Evolutionary conservation across 495 filamentous ascomycete genomes (phyloP).

Genomic region (Aspergillus sparsus): DNA sequence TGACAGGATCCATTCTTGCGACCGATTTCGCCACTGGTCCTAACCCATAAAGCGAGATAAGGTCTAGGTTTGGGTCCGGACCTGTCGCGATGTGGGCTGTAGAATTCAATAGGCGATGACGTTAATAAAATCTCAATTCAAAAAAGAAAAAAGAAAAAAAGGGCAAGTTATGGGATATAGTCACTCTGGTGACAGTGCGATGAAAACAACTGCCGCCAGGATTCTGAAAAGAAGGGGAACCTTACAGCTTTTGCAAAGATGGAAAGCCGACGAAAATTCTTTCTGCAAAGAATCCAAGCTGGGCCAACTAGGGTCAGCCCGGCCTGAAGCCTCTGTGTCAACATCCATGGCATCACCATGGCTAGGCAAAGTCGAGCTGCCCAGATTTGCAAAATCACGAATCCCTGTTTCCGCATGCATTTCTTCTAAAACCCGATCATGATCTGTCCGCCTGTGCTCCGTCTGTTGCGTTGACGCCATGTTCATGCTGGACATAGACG

Average conservation of each 20-base stretch:
- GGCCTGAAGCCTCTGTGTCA: conserved; percentile 29
- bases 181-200: conserved; percentile 23
- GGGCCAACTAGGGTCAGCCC: conserved; percentile 27
- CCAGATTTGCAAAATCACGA: conserved; percentile 31
- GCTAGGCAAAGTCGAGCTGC: conserved; percentile 7
- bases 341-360: conserved; percentile 45
- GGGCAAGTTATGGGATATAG: conserved; percentile 23
- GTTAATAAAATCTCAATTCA: conserved; percentile 47
- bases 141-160: conserved; percentile 8
- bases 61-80: conserved; percentile 63
- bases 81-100: conserved; percentile 49
- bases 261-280: conserved; percentile 49
- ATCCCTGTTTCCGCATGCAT: conserved; percentile 23
- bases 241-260: conserved; percentile 56
- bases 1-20: conserved; percentile 62
- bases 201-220: conserved; percentile 33
- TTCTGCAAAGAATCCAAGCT: conserved; percentile 49
- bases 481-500: conserved; percentile 22
- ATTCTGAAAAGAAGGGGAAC: conserved; percentile 33
- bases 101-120: conserved; percentile 32
- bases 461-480: conserved; percentile 24
- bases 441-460: conserved; percentile 42
- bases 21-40: conserved; percentile 62
- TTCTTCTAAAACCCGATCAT: conserved; percentile 35
- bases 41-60: conserved; percentile 64